Evolutionary conservation across 1,284 basidiomycete species (phyloP).

Genomic region (Rugosomyces carneus): DNA sequence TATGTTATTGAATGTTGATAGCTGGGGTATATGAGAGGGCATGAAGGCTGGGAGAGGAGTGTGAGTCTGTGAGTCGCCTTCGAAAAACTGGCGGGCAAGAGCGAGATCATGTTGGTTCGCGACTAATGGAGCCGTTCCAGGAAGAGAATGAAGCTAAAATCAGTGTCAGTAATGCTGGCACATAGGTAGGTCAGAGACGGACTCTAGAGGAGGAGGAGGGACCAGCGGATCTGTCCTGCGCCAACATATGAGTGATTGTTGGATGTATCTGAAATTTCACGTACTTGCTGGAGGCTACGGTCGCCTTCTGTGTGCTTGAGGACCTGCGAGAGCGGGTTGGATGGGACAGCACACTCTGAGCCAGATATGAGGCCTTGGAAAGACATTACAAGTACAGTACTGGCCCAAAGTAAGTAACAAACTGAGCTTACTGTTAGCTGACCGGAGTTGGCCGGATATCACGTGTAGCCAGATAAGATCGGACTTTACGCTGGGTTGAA

Average conservation of each 20-base stretch:
- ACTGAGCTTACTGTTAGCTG: not conserved
- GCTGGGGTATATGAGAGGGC: conserved; percentile 31
- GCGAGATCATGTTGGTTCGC: conserved; percentile 60
- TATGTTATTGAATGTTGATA: conserved; percentile 32
- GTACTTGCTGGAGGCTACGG: conserved; percentile 78
- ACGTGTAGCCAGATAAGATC: conserved; percentile 13
- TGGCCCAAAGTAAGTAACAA: not conserved
- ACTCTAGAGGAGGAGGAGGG: conserved; percentile 68
- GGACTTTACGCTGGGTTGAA: conserved; percentile 7
- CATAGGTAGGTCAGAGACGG: conserved; percentile 1
- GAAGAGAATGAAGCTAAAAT: conserved; percentile 62
- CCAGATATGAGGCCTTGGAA: conserved; percentile 82
- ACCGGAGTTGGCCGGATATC: conserved; percentile 6
- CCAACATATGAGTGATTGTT: not conserved
- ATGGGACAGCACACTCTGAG: conserved; percentile 80
- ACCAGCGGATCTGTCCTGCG: conserved; percentile 66
- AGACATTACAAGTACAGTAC: conserved; percentile 48
- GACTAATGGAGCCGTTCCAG: conserved; percentile 41
- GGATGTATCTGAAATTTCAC: not conserved
- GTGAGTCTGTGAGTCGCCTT: conserved; percentile 34
- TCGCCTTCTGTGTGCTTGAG: conserved; percentile 91
- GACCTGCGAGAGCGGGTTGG: conserved; percentile 87
- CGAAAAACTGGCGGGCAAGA: conserved; percentile 77
- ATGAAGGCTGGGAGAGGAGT: conserved; percentile 27
- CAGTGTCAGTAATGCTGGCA: not conserved